Conservation (phyloP, 306 rosid genomes). For the Fagus crenata region DNA sequence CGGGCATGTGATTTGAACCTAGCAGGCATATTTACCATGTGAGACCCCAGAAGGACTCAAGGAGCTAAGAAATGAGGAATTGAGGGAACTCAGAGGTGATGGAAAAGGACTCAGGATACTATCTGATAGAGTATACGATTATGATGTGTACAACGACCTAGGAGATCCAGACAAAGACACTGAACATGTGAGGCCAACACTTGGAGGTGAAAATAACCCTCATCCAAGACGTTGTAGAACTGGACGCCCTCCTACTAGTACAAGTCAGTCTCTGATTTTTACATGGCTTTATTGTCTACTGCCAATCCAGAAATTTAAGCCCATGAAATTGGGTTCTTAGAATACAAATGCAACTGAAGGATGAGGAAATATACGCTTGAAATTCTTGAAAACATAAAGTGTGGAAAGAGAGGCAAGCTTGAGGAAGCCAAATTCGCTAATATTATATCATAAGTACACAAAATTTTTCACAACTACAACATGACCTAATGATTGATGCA, state of each 20-base stretch:
- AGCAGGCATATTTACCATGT: conserved; percentile 34
- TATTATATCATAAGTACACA: too few relatives aligned
- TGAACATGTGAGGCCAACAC: conserved; percentile 23
- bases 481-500: too few relatives aligned
- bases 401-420: not conserved
- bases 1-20: not conserved
- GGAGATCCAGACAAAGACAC: conserved; percentile 30
- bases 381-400: not conserved
- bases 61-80: conserved; percentile 35
- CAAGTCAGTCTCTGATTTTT: conserved; percentile 7
- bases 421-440: too few relatives aligned
- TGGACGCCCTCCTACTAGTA: conserved; percentile 27
- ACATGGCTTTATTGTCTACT: not conserved
- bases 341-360: too few relatives aligned
- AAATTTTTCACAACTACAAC: too few relatives aligned
- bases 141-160: conserved; percentile 42
- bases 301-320: not conserved
- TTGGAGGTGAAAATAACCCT: conserved; percentile 33
- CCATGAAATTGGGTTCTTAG: too few relatives aligned
- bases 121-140: conserved; percentile 42
- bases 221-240: conserved; percentile 45
- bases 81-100: conserved; percentile 37
- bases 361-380: not conserved
- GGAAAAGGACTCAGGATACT: conserved; percentile 26
- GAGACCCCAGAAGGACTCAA: conserved; percentile 42